These are phyloP conservation scores for Blastocrithidia nonstop DNA, from an alignment of 208 protist genomes.

Conservation along the genomic window DNA sequence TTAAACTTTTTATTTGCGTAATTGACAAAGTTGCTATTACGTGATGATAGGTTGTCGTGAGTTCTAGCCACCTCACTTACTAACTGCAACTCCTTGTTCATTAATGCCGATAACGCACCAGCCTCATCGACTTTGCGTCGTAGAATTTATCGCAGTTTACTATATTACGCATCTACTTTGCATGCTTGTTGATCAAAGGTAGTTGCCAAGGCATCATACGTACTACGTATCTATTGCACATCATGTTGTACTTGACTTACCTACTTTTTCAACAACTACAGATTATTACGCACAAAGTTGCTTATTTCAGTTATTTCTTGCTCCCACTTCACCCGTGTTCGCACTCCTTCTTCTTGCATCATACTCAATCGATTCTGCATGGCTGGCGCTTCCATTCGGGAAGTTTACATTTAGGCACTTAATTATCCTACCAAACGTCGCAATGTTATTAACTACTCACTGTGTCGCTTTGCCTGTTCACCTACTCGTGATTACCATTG, in stretches of 20 bases:
- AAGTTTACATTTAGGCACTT: too few relatives aligned
- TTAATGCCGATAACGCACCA: slow-evolving; percentile 31
- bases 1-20: too few relatives aligned
- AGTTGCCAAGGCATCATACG: slow-evolving; percentile 14
- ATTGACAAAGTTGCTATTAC: too few relatives aligned
- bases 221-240: slow-evolving; percentile 14
- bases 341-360: too few relatives aligned
- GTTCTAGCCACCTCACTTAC: slow-evolving; percentile 44
- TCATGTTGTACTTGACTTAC: slow-evolving; percentile 23
- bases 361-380: too few relatives aligned
- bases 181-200: slow-evolving; percentile 27
- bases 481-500: too few relatives aligned
- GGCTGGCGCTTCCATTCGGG: too few relatives aligned
- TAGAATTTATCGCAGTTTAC: slow-evolving; percentile 36
- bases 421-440: too few relatives aligned
- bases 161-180: slow-evolving; percentile 45
- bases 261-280: slow-evolving; percentile 68
- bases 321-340: not conserved
- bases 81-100: slow-evolving; percentile 60
- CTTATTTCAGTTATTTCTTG: slow-evolving; percentile 31
- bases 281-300: slow-evolving; percentile 55
- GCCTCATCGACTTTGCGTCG: slow-evolving; percentile 50
- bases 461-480: too few relatives aligned
- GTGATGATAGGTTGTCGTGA: too few relatives aligned
- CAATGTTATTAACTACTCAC: too few relatives aligned